phyloP scores from a whole-genome alignment of 2,329 filamentous ascomycete genomes.

The Pleurostoma richardsiae region DNA sequence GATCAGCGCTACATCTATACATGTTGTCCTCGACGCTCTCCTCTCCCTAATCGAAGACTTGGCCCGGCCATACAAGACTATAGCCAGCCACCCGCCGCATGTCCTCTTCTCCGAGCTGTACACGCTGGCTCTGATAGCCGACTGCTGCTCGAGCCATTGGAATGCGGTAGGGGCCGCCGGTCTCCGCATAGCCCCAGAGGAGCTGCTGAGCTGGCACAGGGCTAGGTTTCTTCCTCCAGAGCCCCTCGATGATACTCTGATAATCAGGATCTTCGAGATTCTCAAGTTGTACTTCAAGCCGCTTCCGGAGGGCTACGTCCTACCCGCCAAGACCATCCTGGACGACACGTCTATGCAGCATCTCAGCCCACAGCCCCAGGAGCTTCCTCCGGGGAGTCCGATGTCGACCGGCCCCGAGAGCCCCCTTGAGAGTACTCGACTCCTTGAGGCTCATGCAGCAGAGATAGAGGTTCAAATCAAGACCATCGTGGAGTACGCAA shows the following conservation, averaged over 20 bases:
- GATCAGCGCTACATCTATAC: slow-evolving; percentile 50
- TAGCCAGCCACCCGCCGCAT: slow-evolving; percentile 50
- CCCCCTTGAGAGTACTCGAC: slow-evolving; percentile 23
- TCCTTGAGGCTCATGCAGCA: slow-evolving; percentile 28
- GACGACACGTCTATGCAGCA: slow-evolving; percentile 32
- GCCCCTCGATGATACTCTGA: slow-evolving; percentile 43
- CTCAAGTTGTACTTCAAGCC: slow-evolving; percentile 54
- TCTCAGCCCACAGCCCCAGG: slow-evolving; percentile 17
- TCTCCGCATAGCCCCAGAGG: slow-evolving; percentile 6
- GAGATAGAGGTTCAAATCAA: slow-evolving; percentile 52
- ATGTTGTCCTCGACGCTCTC: slow-evolving; percentile 51
- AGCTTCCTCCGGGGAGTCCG: slow-evolving; percentile 13
- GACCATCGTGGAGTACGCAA: slow-evolving; percentile 57
- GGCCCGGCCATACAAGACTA: slow-evolving; percentile 44
- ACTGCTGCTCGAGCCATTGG: slow-evolving; percentile 62
- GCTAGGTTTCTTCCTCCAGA: slow-evolving; percentile 24
- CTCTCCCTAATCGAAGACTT: slow-evolving; percentile 55
- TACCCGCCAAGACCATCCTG: slow-evolving; percentile 53
- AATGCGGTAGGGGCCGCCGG: slow-evolving; percentile 18
- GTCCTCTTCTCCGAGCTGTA: slow-evolving; percentile 61
- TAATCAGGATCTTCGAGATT: slow-evolving; percentile 49
- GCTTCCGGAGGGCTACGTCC: slow-evolving; percentile 49
- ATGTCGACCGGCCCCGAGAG: slow-evolving; percentile 29
- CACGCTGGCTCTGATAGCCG: slow-evolving; percentile 56
- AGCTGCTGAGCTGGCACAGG: slow-evolving; percentile 11